These are phyloP conservation scores for Tephrocybe rancida DNA, from an alignment of 768 basidiomycete genomes.

Conservation along the genomic window DNA sequence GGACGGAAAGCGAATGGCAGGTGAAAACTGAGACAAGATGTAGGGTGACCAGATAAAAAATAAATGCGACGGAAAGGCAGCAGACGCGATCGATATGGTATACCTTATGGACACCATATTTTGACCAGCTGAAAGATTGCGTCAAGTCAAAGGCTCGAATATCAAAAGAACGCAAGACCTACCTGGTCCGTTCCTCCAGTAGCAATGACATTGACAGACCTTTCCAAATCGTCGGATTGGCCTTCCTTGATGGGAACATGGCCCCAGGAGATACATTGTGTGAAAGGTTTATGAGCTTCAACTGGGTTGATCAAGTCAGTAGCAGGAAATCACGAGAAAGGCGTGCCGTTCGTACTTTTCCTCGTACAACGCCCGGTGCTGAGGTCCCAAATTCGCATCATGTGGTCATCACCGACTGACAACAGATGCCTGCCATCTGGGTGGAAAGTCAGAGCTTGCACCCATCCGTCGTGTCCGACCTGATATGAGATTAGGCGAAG, in stretches of 20 bases:
- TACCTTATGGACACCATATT: conserved; percentile 10
- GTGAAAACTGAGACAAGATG: too few relatives aligned
- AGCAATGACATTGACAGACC: conserved; percentile 22
- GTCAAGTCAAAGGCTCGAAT: not conserved
- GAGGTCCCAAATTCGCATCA: conserved; percentile 73
- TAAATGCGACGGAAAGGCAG: too few relatives aligned
- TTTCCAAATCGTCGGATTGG: conserved; percentile 15
- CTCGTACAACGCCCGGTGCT: conserved; percentile 66
- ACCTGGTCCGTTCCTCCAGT: conserved; percentile 21
- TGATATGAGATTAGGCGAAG: conserved; percentile 1
- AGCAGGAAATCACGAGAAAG: conserved; percentile 33
- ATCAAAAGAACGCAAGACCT: not conserved
- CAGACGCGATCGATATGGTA: too few relatives aligned
- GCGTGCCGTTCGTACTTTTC: conserved; percentile 64
- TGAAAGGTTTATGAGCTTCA: conserved; percentile 15
- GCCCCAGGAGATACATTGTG: conserved; percentile 16
- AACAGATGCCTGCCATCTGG: conserved; percentile 71
- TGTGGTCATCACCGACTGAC: conserved; percentile 44
- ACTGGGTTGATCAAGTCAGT: not conserved
- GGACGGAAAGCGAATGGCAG: too few relatives aligned
- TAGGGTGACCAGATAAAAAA: too few relatives aligned
- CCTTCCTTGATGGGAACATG: conserved; percentile 2
- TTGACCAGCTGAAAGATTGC: conserved; percentile 1
- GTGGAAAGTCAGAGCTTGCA: conserved; percentile 71
- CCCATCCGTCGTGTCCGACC: conserved; percentile 71